These are phyloP conservation scores for Cyberlindnera xylosilytica DNA, from an alignment of 805 yeast species.

Conservation along the genomic window DNA sequence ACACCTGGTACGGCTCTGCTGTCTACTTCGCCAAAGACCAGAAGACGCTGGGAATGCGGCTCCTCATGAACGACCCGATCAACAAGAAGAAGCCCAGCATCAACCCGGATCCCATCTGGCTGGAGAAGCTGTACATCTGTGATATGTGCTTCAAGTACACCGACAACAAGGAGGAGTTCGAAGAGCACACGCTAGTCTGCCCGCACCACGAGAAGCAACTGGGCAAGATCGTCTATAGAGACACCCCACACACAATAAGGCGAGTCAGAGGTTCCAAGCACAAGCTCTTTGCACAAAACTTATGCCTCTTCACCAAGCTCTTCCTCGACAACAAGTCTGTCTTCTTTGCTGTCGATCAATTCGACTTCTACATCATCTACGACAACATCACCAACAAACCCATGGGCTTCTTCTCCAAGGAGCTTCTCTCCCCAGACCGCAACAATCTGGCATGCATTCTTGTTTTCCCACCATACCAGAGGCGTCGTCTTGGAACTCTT, in stretches of 20 bases:
- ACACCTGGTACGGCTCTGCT: constrained; percentile 87
- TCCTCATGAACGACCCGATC: constrained; percentile 18
- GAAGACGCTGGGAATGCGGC: constrained; percentile 42
- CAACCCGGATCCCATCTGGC: constrained; percentile 41
- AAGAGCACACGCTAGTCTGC: constrained; percentile 49
- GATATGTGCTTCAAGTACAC: constrained; percentile 84
- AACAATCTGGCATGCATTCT: constrained; percentile 90
- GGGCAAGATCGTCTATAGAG: constrained; percentile 70
- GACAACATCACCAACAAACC: constrained; percentile 49
- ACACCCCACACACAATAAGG: constrained; percentile 52
- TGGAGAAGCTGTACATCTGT: constrained; percentile 67
- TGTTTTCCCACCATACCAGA: constrained; percentile 89
- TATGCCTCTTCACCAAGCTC: constrained; percentile 81
- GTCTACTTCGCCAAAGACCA: constrained; percentile 63
- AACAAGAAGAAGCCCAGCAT: constrained; percentile 9
- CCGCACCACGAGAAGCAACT: constrained; percentile 41
- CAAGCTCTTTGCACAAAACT: constrained; percentile 71
- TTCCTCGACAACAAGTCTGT: constrained; percentile 89
- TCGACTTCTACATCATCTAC: constrained; percentile 75
- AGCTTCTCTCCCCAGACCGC: constrained; percentile 67
- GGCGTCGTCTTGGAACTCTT: constrained; percentile 71
- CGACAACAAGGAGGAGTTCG: constrained; percentile 40
- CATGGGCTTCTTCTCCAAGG: constrained; percentile 93
- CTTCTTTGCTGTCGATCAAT: constrained; percentile 72
- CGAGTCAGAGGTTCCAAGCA: constrained; percentile 66